A percentile compares a stretch with the other conserved stretches of the same genome.
Evolutionary conservation across 768 basidiomycete genomes (phyloP).

Genomic region (Cystobasidiopsis lactophilus): DNA sequence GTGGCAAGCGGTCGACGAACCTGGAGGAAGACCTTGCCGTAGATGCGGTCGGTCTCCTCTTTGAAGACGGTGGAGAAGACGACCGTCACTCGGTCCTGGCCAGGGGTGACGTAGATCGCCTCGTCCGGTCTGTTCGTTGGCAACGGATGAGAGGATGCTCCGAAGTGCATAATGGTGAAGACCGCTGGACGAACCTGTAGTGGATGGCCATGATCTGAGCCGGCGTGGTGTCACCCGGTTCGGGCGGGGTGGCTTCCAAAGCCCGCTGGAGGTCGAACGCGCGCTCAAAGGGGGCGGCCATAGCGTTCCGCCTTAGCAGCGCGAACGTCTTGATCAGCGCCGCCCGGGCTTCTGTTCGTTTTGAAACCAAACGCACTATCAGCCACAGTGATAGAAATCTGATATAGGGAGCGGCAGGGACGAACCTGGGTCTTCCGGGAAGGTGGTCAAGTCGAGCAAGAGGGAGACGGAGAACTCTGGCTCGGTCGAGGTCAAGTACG

Average conservation of each 20-base stretch:
- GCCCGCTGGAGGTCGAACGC: constrained; percentile 65
- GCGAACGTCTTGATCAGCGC: constrained; percentile 60
- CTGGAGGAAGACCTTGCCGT: constrained; percentile 95
- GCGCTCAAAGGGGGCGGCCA: constrained; percentile 80
- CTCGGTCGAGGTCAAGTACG: constrained; percentile 47
- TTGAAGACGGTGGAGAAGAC: constrained; percentile 92
- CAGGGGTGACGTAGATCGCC: constrained; percentile 83
- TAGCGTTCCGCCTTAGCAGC: constrained; percentile 71
- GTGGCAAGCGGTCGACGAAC: constrained; percentile 31
- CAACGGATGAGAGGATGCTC: background rate
- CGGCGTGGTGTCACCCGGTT: constrained; percentile 33
- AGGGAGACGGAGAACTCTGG: constrained; percentile 75
- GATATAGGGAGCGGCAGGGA: constrained; percentile 7
- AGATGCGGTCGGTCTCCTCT: constrained; percentile 91
- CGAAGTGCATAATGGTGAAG: background rate
- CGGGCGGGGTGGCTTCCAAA: constrained; percentile 35
- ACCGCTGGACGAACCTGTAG: constrained; percentile 54
- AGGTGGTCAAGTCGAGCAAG: constrained; percentile 63
- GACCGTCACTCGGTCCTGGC: constrained; percentile 85
- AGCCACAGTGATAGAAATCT: no score
- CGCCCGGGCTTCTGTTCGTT: constrained; percentile 66
- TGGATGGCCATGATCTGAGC: constrained; percentile 80
- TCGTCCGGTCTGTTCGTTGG: constrained; percentile 36
- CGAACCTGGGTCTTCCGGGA: constrained; percentile 59
- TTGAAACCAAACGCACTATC: background rate